These are phyloP conservation scores for Quercus lobata DNA, from an alignment of 331 rosid genomes.

Conservation along the genomic window DNA sequence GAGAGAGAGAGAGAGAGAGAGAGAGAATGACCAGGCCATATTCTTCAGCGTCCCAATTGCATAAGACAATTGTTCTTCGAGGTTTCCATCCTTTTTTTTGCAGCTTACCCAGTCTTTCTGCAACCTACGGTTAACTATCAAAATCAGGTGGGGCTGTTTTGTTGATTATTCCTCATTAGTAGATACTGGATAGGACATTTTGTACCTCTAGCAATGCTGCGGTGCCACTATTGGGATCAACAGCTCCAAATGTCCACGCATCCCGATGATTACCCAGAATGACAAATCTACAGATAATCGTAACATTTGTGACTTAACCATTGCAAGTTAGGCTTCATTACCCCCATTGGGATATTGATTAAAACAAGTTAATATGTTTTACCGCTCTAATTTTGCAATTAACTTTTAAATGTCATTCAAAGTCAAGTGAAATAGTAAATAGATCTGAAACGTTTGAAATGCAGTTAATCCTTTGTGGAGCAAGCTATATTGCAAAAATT, in stretches of 20 bases:
- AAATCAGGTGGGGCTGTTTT: constrained; percentile 7
- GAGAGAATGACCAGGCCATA: constrained; percentile 56
- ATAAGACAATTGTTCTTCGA: constrained; percentile 63
- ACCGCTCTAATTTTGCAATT: no score
- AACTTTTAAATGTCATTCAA: no score
- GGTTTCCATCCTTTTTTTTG: constrained; percentile 72
- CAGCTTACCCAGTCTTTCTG: constrained; percentile 59
- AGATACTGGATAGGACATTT: neutral
- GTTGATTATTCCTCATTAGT: neutral
- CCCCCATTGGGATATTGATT: neutral
- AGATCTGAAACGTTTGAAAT: no score
- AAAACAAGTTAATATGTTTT: no score
- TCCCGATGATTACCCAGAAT: constrained; percentile 81
- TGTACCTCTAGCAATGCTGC: constrained; percentile 71
- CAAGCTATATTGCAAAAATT: no score
- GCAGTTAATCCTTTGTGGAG: no score
- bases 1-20: neutral
- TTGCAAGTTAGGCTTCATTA: neutral
- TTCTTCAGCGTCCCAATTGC: constrained; percentile 93
- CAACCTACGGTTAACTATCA: constrained; percentile 37
- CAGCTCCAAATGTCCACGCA: constrained; percentile 92
- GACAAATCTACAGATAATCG: constrained; percentile 50
- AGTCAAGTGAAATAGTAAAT: no score
- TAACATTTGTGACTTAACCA: constrained; percentile 11
- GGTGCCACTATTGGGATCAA: constrained; percentile 83